Percentiles rank a stretch among this genome's conserved stretches.
These are phyloP conservation scores for Ensete glaucum DNA, from an alignment of 176 grass and related monocot genomes.

Conservation along the genomic window DNA sequence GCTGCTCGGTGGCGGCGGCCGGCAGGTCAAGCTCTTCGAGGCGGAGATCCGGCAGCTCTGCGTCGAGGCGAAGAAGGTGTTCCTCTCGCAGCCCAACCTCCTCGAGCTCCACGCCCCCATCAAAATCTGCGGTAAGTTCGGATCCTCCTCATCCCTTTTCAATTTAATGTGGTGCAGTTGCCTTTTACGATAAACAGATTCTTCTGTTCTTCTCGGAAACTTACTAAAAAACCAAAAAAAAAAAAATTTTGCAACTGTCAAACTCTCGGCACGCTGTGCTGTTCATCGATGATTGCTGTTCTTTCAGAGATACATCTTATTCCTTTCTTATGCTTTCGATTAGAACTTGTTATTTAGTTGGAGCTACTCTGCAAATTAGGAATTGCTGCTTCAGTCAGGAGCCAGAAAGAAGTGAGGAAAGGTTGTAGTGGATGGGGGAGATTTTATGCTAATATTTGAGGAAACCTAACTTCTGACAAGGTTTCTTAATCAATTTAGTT, in stretches of 20 bases:
- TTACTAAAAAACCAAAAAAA: too few relatives aligned
- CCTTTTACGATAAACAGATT: not conserved
- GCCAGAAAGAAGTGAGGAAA: not conserved
- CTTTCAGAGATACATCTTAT: not conserved
- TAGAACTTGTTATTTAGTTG: not conserved
- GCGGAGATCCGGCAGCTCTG: slow-evolving; percentile 96
- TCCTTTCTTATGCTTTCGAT: not conserved
- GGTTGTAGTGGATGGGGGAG: too few relatives aligned
- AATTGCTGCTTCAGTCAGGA: not conserved
- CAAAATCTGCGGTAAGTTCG: slow-evolving; percentile 79
- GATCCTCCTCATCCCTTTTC: not conserved
- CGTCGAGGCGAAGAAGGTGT: slow-evolving; percentile 72
- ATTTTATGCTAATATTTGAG: too few relatives aligned
- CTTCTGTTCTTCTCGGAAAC: not conserved
- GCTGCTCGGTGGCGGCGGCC: slow-evolving; percentile 13
- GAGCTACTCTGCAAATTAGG: not conserved
- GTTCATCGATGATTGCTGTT: not conserved
- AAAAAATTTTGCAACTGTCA: not conserved
- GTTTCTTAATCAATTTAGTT: too few relatives aligned
- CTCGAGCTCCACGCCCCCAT: slow-evolving; percentile 59
- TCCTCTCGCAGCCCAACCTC: slow-evolving; percentile 74
- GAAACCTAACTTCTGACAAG: too few relatives aligned
- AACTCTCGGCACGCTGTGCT: not conserved
- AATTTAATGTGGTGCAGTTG: not conserved
- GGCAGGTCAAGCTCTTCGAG: slow-evolving; percentile 83